phyloP scores from a whole-genome alignment of 1,139 yeast species.

The Sugiyamaella castrensis region DNA sequence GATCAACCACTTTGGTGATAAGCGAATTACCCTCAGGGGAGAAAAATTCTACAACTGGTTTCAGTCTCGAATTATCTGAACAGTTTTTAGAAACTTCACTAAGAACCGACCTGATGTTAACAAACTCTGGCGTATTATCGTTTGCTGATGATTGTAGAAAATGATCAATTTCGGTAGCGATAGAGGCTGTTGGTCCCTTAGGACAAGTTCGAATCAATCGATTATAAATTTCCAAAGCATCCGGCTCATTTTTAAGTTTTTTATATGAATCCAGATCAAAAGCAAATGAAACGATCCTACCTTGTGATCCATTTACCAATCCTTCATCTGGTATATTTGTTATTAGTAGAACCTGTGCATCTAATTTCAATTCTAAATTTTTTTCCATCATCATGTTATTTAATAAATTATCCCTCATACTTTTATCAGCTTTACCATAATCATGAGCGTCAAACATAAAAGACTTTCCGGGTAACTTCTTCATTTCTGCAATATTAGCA shows the following conservation, averaged over 20 bases:
- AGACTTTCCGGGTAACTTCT: slow-evolving; percentile 42
- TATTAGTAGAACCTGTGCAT: slow-evolving; percentile 61
- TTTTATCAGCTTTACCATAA: slow-evolving; percentile 28
- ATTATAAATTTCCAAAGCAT: slow-evolving; percentile 4
- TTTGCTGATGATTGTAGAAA: too few species aligned
- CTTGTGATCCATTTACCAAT: slow-evolving; percentile 50
- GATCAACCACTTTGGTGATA: neutral
- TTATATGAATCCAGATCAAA: slow-evolving; percentile 7
- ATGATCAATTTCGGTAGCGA: too few species aligned
- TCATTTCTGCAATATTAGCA: slow-evolving; percentile 60
- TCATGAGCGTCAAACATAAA: slow-evolving; percentile 51
- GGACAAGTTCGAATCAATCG: slow-evolving; percentile 1
- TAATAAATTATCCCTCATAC: slow-evolving; percentile 26
- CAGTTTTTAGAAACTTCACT: too few species aligned
- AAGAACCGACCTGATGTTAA: too few species aligned
- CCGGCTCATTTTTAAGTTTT: neutral
- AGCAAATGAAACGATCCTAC: slow-evolving; percentile 47
- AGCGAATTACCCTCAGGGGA: too few species aligned
- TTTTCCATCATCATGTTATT: slow-evolving; percentile 51
- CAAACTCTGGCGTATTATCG: too few species aligned
- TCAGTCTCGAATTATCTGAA: neutral
- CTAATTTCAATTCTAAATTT: slow-evolving; percentile 47
- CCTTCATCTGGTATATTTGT: slow-evolving; percentile 43
- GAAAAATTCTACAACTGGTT: slow-evolving; percentile 7
- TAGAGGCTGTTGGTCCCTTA: too few species aligned